phyloP scores from a whole-genome alignment of 768 basidiomycete genomes.

The Phylloporus arenicola region DNA sequence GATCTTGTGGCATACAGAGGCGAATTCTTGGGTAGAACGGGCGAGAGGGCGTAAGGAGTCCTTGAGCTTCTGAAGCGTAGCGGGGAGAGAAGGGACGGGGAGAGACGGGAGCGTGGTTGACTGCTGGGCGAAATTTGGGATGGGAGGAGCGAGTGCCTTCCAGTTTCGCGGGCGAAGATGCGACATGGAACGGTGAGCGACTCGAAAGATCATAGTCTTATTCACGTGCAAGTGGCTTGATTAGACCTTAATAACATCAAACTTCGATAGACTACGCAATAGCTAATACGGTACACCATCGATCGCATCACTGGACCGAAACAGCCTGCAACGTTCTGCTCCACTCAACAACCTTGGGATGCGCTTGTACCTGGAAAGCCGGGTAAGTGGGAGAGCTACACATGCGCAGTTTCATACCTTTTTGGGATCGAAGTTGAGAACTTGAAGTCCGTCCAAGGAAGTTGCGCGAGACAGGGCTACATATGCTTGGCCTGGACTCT shows the following conservation, averaged over 20 bases:
- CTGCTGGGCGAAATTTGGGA: slow-evolving; percentile 65
- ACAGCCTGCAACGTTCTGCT: slow-evolving; percentile 61
- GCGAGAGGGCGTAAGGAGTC: slow-evolving; percentile 71
- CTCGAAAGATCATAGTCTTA: background rate
- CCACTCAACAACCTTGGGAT: slow-evolving; percentile 70
- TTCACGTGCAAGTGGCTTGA: background rate
- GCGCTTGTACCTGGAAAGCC: slow-evolving; percentile 53
- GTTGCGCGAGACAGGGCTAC: slow-evolving; percentile 89
- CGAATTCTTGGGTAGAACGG: slow-evolving; percentile 53
- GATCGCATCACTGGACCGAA: slow-evolving; percentile 1
- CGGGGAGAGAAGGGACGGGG: slow-evolving; percentile 65
- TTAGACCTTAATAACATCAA: too few relatives aligned
- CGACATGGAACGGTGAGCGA: slow-evolving; percentile 15
- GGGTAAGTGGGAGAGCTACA: slow-evolving; percentile 2
- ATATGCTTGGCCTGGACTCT: slow-evolving; percentile 71
- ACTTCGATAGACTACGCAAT: background rate
- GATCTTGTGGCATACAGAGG: slow-evolving; percentile 53
- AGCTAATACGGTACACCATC: background rate
- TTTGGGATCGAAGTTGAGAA: slow-evolving; percentile 66
- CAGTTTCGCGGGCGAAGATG: slow-evolving; percentile 48
- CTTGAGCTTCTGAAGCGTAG: slow-evolving; percentile 66
- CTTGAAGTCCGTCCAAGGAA: slow-evolving; percentile 77
- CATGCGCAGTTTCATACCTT: slow-evolving; percentile 46
- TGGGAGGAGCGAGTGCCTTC: slow-evolving; percentile 65
- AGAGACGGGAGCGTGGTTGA: slow-evolving; percentile 53